Evolutionary conservation across 2,329 filamentous ascomycete genomes (phyloP).

Genomic region (Blastomyces percursus): DNA sequence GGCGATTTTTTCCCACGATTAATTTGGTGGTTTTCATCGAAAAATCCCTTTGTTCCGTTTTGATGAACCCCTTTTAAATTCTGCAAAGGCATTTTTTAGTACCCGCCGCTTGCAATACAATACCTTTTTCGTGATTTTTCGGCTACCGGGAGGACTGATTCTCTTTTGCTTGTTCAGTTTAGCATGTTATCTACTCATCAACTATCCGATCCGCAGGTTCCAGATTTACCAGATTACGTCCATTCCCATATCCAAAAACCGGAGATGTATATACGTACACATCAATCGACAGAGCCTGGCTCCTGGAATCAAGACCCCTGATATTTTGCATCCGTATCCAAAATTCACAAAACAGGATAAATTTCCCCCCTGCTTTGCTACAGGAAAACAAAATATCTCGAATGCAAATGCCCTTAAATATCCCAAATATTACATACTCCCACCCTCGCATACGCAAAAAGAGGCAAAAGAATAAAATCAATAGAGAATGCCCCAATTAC

Average conservation of each 20-base stretch:
- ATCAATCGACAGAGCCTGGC: background rate
- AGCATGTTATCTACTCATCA: background rate
- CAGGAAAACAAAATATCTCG: background rate
- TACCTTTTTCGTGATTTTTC: constrained; percentile 1
- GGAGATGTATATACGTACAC: background rate
- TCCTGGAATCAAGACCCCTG: background rate
- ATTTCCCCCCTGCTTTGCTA: background rate
- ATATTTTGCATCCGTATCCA: background rate
- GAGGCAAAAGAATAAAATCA: background rate
- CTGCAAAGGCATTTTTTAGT: constrained; percentile 8
- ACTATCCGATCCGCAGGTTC: background rate
- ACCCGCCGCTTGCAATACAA: constrained; percentile 12
- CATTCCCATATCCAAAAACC: background rate
- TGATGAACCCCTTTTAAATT: background rate
- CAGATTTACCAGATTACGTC: background rate
- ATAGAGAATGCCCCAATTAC: background rate
- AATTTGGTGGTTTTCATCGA: background rate
- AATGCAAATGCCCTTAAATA: background rate
- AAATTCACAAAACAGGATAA: background rate
- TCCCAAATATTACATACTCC: background rate
- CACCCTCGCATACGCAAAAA: too few species aligned
- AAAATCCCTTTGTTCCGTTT: background rate
- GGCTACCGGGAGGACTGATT: background rate
- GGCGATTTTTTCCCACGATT: background rate
- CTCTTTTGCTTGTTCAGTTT: background rate